These are phyloP conservation scores for Gracilaria caudata DNA, from an alignment of 23 red algal species.

Conservation along the genomic window DNA sequence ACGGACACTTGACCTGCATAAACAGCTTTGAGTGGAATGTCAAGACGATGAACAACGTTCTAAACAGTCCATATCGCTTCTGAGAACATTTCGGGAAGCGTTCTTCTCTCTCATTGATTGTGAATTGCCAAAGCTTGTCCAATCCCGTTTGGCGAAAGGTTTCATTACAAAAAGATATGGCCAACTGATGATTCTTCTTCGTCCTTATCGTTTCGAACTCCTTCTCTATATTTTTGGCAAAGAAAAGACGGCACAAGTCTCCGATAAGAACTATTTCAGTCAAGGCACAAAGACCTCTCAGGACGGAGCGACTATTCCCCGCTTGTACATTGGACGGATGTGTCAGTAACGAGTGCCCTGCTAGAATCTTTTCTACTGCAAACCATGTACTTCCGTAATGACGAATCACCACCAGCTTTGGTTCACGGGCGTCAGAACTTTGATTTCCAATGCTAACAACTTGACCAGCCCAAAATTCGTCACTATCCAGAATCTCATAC, in stretches of 20 bases:
- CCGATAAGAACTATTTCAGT: slow-evolving; percentile 9
- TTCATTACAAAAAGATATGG: slow-evolving; percentile 2
- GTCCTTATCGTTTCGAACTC: not conserved
- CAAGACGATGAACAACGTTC: slow-evolving; percentile 8
- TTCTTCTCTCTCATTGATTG: not conserved
- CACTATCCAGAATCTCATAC: not conserved
- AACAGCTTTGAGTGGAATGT: slow-evolving; percentile 8
- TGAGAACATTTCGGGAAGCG: not conserved
- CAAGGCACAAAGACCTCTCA: not conserved
- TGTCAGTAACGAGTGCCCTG: not conserved
- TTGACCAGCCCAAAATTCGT: slow-evolving; percentile 1
- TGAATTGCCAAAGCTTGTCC: slow-evolving; percentile 13
- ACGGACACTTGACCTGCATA: not conserved
- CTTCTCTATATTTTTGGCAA: not conserved
- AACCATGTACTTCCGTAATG: slow-evolving; percentile 11
- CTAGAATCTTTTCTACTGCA: slow-evolving; percentile 3
- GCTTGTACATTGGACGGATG: not conserved
- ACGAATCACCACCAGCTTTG: not conserved
- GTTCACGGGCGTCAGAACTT: not conserved
- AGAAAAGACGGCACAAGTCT: not conserved
- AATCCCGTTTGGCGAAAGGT: not conserved
- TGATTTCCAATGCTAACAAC: not conserved
- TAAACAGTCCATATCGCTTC: not conserved
- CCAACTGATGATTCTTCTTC: slow-evolving; percentile 1
- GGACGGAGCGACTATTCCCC: not conserved